These are phyloP conservation scores for Musa balbisiana DNA, from an alignment of 202 grass and related monocot species.

Conservation along the genomic window DNA sequence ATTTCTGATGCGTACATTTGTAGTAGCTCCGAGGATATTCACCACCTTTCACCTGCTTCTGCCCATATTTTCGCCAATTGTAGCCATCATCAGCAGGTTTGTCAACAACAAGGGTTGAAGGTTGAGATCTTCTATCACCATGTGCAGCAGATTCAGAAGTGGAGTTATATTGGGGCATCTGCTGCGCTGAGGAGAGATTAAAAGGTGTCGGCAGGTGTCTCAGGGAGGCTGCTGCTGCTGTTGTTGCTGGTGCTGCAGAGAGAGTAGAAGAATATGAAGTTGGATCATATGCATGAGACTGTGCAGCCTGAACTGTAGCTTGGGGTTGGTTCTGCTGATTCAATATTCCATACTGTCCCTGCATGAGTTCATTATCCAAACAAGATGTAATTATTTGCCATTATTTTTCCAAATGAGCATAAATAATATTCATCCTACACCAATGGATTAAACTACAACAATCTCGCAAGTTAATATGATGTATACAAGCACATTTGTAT, in stretches of 20 bases:
- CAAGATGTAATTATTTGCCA: background rate
- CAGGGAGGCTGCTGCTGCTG: background rate
- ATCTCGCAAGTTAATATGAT: no score
- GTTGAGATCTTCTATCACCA: background rate
- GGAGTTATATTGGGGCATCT: background rate
- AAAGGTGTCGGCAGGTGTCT: background rate
- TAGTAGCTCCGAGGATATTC: conserved; percentile 22
- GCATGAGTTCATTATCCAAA: background rate
- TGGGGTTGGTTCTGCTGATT: background rate
- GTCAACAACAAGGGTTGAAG: conserved; percentile 2
- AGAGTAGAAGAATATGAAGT: background rate
- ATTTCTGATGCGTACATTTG: conserved; percentile 20
- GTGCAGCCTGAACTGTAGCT: background rate
- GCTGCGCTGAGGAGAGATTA: background rate
- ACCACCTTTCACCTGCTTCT: conserved; percentile 21
- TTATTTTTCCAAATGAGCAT: background rate
- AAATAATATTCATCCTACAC: background rate
- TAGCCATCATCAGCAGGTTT: conserved; percentile 20
- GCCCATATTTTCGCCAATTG: conserved; percentile 21
- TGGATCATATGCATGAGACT: conserved; percentile 3
- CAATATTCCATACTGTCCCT: background rate
- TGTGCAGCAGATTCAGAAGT: background rate
- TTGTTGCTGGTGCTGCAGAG: background rate
- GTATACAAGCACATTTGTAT: no score
- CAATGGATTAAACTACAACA: no score